Evolutionary conservation across 2,329 filamentous ascomycete species (phyloP), one percentile per base, ranked within the genome.

Genomic region (Penicillium sp.): DNA sequence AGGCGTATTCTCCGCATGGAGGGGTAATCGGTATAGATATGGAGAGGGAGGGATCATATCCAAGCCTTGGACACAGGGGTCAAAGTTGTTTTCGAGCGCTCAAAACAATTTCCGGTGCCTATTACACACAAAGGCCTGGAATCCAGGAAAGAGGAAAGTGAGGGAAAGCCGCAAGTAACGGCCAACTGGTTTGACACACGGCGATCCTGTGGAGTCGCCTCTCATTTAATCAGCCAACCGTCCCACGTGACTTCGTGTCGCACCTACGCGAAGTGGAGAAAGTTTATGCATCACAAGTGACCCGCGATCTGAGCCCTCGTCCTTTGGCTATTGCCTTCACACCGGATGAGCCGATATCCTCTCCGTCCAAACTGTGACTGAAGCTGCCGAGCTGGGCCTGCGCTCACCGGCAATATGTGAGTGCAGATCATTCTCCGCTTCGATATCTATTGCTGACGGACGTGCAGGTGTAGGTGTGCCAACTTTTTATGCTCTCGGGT

Each of bases 391-490:
- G 33, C 16, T 9, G 30, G 40, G 24, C 31, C 16, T 7, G 10
- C 9, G 40, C 40, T 44, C 16, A 20, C 35, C 35, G 24, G 40
- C 50, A 58, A 50, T 51, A 63, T 63, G 61, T 63, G 43, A 51
- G 57, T 44, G 27, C 25, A 30, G n/a, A 43, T 35, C 42, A 44
- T 49, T 44, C 38, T 35, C 46, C 50, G 30, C 38, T 24, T 30
- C 20, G 25, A 24, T 45, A 40, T 30, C 35, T 48, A 43, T 58
- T 38, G 49, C 54, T 61, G 55, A 63, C 31, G 54, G 43, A 49
- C 25, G 16, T 38, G 36, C 41, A 70, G 68, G 68, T 70, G 68
- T 70, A 69, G 62, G 68, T 64, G 25, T 48, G 18, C 27, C 33
- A 30, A 48, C 31, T 36, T 48, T 42, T 44, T 16, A n/a, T 11